Evolutionary conservation across 768 basidiomycete species (phyloP).

Genomic region (Naganishia randhawae): DNA sequence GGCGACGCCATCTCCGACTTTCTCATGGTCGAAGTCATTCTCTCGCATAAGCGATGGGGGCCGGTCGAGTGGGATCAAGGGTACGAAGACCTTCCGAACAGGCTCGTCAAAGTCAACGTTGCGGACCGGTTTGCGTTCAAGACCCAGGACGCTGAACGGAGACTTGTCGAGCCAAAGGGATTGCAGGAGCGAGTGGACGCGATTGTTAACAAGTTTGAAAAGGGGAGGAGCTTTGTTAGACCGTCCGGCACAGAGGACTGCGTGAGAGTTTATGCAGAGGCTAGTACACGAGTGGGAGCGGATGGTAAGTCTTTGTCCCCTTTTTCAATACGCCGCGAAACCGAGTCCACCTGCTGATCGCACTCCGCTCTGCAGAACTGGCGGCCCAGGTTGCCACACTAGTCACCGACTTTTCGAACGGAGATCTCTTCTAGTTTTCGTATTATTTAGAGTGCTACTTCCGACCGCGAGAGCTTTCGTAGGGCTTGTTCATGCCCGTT

Average conservation of each 20-base stretch:
- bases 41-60: slow-evolving; percentile 77
- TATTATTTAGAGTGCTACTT: neutral
- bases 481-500: neutral
- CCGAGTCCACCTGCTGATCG: neutral
- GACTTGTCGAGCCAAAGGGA: slow-evolving; percentile 71
- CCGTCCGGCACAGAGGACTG: slow-evolving; percentile 98
- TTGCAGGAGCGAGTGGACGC: slow-evolving; percentile 79
- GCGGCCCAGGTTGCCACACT: slow-evolving; percentile 21
- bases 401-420: slow-evolving; percentile 27
- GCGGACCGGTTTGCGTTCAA: slow-evolving; percentile 74
- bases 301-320: slow-evolving; percentile 68
- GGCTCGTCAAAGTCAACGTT: slow-evolving; percentile 89
- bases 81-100: slow-evolving; percentile 89
- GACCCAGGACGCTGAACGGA: slow-evolving; percentile 90
- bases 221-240: slow-evolving; percentile 86
- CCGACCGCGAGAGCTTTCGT: neutral
- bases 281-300: slow-evolving; percentile 65
- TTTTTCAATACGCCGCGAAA: neutral
- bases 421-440: slow-evolving; percentile 8
- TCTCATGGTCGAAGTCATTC: slow-evolving; percentile 87
- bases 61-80: slow-evolving; percentile 86
- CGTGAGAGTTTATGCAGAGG: slow-evolving; percentile 95
- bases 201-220: slow-evolving; percentile 69
- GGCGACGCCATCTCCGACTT: slow-evolving; percentile 95
- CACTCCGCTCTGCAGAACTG: neutral